Conservation (phyloP, 768 basidiomycete species). For the Pleurotus salmoneostramineus region DNA sequence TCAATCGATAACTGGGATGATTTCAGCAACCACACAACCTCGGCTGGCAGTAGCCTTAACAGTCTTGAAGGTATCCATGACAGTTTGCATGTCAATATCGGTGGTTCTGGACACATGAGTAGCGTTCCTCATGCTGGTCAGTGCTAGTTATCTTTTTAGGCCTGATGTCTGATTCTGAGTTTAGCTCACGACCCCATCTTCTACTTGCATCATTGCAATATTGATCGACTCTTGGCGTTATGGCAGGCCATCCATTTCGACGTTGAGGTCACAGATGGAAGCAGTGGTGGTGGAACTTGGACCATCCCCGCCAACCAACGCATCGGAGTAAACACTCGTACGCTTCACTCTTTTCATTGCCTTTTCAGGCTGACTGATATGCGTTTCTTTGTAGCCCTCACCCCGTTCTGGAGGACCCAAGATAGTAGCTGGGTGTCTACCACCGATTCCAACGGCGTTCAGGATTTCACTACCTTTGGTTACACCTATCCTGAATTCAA, state of each 20-base stretch:
- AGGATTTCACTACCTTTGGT: conserved; percentile 27
- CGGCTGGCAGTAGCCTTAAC: conserved; percentile 35
- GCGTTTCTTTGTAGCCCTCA: conserved; percentile 25
- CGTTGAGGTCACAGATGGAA: conserved; percentile 31
- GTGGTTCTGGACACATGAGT: conserved; percentile 40
- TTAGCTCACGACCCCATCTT: conserved; percentile 51
- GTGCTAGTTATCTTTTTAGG: conserved; percentile 1
- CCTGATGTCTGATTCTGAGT: background rate
- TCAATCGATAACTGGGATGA: conserved; percentile 33
- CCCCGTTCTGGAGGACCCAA: conserved; percentile 42
- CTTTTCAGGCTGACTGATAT: background rate
- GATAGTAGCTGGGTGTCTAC: conserved; percentile 35
- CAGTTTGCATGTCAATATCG: conserved; percentile 37
- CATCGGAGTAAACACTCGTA: conserved; percentile 25
- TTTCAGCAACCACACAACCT: conserved; percentile 44
- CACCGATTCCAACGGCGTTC: conserved; percentile 9
- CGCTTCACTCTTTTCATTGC: conserved; percentile 8
- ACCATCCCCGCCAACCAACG: conserved; percentile 21
- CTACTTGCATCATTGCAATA: conserved; percentile 50
- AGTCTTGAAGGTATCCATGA: conserved; percentile 51
- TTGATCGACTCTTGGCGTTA: conserved; percentile 48
- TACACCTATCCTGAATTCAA: conserved; percentile 54
- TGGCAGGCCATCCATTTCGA: conserved; percentile 44
- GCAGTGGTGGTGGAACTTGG: conserved; percentile 26
- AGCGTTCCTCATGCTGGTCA: conserved; percentile 35